These are phyloP conservation scores for Morella rubra DNA, from an alignment of 306 rosid species.

Conservation along the genomic window DNA sequence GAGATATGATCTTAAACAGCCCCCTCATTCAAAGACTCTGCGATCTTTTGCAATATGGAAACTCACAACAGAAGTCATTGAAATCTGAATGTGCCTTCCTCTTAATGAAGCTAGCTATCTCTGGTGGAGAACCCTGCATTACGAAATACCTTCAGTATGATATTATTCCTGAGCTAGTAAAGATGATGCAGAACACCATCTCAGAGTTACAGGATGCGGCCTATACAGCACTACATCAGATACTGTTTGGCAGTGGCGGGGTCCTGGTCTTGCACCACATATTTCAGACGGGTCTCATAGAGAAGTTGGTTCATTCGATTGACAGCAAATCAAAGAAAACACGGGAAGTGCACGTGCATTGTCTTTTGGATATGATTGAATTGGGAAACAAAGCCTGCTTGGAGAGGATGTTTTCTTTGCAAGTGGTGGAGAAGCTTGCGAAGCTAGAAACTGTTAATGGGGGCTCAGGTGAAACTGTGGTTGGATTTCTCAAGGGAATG, in stretches of 20 bases:
- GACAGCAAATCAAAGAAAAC: slow-evolving; percentile 32
- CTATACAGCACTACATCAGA: slow-evolving; percentile 28
- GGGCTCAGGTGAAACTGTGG: slow-evolving; percentile 19
- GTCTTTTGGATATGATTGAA: slow-evolving; percentile 31
- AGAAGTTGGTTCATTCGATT: slow-evolving; percentile 32
- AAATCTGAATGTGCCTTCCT: no score
- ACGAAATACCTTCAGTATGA: no score
- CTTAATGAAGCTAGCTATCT: no score
- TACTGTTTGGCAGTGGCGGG: slow-evolving; percentile 31
- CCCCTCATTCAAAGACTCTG: slow-evolving; percentile 22
- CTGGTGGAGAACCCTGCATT: no score
- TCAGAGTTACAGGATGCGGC: slow-evolving; percentile 26
- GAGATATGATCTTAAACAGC: slow-evolving; percentile 27
- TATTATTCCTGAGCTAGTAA: no score
- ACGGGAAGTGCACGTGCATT: slow-evolving; percentile 25
- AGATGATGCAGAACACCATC: background rate
- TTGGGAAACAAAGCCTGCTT: slow-evolving; percentile 36
- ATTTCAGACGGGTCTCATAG: slow-evolving; percentile 28
- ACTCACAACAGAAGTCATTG: background rate
- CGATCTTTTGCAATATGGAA: slow-evolving; percentile 22
- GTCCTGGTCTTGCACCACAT: slow-evolving; percentile 23
- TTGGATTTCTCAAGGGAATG: slow-evolving; percentile 34
- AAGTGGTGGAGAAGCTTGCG: slow-evolving; percentile 36
- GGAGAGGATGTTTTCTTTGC: slow-evolving; percentile 27
- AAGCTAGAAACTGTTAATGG: slow-evolving; percentile 18